Evolutionary conservation across 2,329 filamentous ascomycete species (phyloP), one percentile per base, ranked within the genome.

Genomic region (Botryotinia globosa): DNA sequence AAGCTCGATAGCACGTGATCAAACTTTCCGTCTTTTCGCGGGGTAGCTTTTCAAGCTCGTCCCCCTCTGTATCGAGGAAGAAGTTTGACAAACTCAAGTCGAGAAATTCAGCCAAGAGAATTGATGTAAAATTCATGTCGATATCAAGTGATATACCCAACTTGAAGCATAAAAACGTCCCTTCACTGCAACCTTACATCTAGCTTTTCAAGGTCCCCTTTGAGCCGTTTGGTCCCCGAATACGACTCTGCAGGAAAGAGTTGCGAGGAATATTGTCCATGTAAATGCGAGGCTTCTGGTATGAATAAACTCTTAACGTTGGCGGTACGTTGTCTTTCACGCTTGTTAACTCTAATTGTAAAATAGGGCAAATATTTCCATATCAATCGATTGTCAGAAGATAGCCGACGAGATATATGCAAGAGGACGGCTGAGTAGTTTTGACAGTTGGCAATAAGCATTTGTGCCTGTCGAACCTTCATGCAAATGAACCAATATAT

Each of bases 381-480:
- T 20, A 62, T 62, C 59, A 62, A 62, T 62, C 59, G 59, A 62
- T 62, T 62, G 37, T 62, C 59, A 62, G 37, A 62, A 14, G 34
- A 39, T 62, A 62, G 59, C 59, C 34, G 59, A 62, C 59, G 59
- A 62, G 59, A 62, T n/a, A 25, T 62, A 62, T 62, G 59, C 59
- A 62, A 62, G 34, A 42, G 59, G 59, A 62, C 22, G 59, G 59
- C 59, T 62, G 34, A 42, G 59, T 62, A 39, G 59, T 8, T 62
- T 39, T 62, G 59, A 42, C 59, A 62, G 59, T 62, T 62, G 59
- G 37, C 59, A 62, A 62, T 42, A 62, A 62, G 59, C 59, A 62
- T 62, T 62, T 39, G 59, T 42, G 59, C 59, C 59, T 39, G 59
- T 62, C 25, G 25, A 62, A 18, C 22, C 22, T 62, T 42, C 59